A percentile compares a stretch with the other conserved stretches of the same genome.
These are phyloP conservation scores for Kodamaea alishanica DNA, from an alignment of 1,139 yeast species.

Conservation along the genomic window DNA sequence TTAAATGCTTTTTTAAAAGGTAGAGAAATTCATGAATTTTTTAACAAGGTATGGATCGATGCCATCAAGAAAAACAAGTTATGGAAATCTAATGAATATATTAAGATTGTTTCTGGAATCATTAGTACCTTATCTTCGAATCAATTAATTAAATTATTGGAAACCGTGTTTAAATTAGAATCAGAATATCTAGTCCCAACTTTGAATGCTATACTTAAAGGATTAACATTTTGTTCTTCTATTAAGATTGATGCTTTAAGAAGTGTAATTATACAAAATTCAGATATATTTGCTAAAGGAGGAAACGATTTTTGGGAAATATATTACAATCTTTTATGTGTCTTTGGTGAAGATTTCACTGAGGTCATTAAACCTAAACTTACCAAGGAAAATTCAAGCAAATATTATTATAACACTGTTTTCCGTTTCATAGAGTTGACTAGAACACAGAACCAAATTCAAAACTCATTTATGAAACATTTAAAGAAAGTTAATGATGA, in stretches of 20 bases:
- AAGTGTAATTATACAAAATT: constrained; percentile 11
- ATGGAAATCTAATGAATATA: constrained; percentile 30
- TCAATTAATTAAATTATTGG: constrained; percentile 35
- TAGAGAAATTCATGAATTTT: constrained; percentile 55
- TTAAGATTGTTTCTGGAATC: constrained; percentile 35
- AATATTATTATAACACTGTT: constrained; percentile 33
- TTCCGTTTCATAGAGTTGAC: constrained; percentile 50
- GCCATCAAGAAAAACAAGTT: constrained; percentile 22
- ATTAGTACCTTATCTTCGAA: constrained; percentile 43
- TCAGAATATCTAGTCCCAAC: constrained; percentile 17
- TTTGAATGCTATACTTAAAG: constrained; percentile 38
- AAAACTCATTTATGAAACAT: constrained; percentile 26
- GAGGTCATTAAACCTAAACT: constrained; percentile 4
- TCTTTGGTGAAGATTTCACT: constrained; percentile 40
- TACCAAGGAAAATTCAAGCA: constrained; percentile 1
- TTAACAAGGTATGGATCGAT: constrained; percentile 42
- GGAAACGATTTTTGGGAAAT: constrained; percentile 40
- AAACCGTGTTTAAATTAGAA: constrained; percentile 13
- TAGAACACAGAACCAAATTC: constrained; percentile 11
- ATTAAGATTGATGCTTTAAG: constrained; percentile 20
- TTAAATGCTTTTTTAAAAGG: constrained; percentile 51
- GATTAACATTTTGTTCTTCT: constrained; percentile 28
- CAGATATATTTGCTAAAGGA: constrained; percentile 11
- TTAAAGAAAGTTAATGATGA: constrained; percentile 10
- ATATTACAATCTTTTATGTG: constrained; percentile 43